phyloP scores from a whole-genome alignment of 2,329 filamentous ascomycete species.

The Didymella sp. region DNA sequence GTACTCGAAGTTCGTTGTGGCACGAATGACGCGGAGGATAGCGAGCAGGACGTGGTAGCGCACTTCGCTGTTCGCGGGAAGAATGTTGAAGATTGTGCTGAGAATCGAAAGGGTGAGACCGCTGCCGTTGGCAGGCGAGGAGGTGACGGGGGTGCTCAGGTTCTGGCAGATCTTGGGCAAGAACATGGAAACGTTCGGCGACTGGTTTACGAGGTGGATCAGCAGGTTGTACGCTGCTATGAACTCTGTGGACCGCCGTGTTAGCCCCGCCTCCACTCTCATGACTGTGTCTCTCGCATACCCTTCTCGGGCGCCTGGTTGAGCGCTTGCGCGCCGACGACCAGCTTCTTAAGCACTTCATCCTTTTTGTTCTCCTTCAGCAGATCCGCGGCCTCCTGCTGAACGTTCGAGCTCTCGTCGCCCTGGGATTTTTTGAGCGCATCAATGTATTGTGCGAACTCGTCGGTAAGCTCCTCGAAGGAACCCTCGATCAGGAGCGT shows the following conservation, averaged over 20 bases:
- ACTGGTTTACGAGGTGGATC: slow-evolving; percentile 88
- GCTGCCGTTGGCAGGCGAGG: slow-evolving; percentile 83
- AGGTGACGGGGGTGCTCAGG: slow-evolving; percentile 81
- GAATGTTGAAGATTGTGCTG: slow-evolving; percentile 98
- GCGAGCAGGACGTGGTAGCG: slow-evolving; percentile 91
- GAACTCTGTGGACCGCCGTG: slow-evolving; percentile 68
- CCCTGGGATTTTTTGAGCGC: slow-evolving; percentile 70
- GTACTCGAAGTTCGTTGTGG: slow-evolving; percentile 73
- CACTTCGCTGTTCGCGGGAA: slow-evolving; percentile 69
- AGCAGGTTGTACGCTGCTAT: slow-evolving; percentile 96
- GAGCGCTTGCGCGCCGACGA: slow-evolving; percentile 77
- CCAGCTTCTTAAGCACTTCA: slow-evolving; percentile 87
- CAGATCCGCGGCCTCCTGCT: slow-evolving; percentile 72
- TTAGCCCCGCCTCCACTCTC: slow-evolving; percentile 31
- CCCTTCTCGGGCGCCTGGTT: slow-evolving; percentile 90
- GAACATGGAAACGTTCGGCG: slow-evolving; percentile 82
- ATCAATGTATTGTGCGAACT: slow-evolving; percentile 95
- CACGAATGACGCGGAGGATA: slow-evolving; percentile 82
- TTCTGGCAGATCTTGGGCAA: slow-evolving; percentile 88
- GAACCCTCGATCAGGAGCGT: slow-evolving; percentile 83
- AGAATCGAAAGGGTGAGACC: slow-evolving; percentile 88
- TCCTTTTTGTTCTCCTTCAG: slow-evolving; percentile 73
- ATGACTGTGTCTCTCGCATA: slow-evolving; percentile 41
- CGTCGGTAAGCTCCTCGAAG: slow-evolving; percentile 90
- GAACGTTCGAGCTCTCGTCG: slow-evolving; percentile 61